Base-by-base conservation (phyloP, 768 basidiomycete genomes). In the Tylopilus plumbeoviolaceoides region DNA sequence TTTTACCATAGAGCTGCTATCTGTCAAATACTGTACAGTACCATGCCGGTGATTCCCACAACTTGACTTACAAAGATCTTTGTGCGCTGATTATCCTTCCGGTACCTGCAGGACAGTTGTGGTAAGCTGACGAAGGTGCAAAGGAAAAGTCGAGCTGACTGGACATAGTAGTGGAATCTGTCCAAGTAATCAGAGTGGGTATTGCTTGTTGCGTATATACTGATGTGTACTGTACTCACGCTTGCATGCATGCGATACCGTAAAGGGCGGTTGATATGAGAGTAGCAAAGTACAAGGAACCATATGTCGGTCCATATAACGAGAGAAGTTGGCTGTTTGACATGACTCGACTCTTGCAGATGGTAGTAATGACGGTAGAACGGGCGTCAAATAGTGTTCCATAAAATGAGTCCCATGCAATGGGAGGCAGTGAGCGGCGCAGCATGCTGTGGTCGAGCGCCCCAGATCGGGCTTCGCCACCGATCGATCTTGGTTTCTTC, bases 41-140 rank as follows among this genome's bases (percentile, higher is more conserved):
- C 6, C 5, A 17, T 43, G 12, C 15, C 20, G 2, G 12, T 28
- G n/a, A 14, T 31, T 23, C 11, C 44, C 7, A 21, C 1, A 27
- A 23, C 0, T 6, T 17, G 35, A 48, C 60, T 61, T 15, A 61
- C 60, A 23, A 59, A 31, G 12, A 1, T 3, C 40, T 59, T 61
- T 11, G 15, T 43, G 17, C 33, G 42, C 14, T 31, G 4, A 10
- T 28, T 39, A 40, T 62, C 60, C 0, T 14, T 36, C 10, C 1
- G 48, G 8, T 55, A 61, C 12, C 60, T 61, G 17, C 18, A 21
- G 21, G 17, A 1, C 12, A 30, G 28, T 30, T 0, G 2, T 6
- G 3, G 6, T 35, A 17, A n/a, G 8, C 8, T 7, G 11, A 41
- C 10, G 23, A 33, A 39, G 7, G 14, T 15, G 33, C 45, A 47